Conservation (phyloP, 1,139 yeast genomes). For the Zygoascus hellenicus region DNA sequence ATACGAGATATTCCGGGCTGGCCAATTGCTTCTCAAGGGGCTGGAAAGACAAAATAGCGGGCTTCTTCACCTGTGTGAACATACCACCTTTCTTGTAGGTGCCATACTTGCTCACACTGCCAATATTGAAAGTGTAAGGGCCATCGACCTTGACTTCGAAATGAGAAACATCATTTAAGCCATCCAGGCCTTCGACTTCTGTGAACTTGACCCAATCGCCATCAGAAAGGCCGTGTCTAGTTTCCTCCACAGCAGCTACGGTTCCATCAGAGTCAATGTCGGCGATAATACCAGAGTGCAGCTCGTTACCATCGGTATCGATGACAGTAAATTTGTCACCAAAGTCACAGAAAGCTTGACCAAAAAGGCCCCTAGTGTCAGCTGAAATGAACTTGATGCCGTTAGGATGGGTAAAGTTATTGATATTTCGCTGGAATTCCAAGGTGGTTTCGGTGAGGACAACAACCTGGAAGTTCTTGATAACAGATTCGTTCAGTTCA, state of each 20-base stretch:
- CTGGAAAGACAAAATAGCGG: slow-evolving; percentile 57
- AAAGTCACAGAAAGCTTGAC: slow-evolving; percentile 82
- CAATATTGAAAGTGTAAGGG: slow-evolving; percentile 84
- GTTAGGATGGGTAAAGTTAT: slow-evolving; percentile 65
- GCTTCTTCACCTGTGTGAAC: slow-evolving; percentile 88
- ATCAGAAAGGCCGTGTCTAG: slow-evolving; percentile 88
- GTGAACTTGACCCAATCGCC: slow-evolving; percentile 84
- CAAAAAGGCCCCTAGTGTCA: slow-evolving; percentile 83
- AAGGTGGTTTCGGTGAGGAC: slow-evolving; percentile 74
- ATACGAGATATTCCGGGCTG: slow-evolving; percentile 70
- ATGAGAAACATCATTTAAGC: slow-evolving; percentile 64
- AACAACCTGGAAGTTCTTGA: slow-evolving; percentile 66
- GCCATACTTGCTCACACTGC: slow-evolving; percentile 49
- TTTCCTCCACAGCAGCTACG: slow-evolving; percentile 86
- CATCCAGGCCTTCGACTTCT: slow-evolving; percentile 70
- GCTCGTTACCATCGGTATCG: slow-evolving; percentile 92
- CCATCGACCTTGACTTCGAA: slow-evolving; percentile 81
- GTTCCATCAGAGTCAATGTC: slow-evolving; percentile 87
- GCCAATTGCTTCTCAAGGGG: slow-evolving; percentile 57
- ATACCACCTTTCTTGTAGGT: slow-evolving; percentile 77
- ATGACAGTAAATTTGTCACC: slow-evolving; percentile 74
- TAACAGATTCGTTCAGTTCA: slow-evolving; percentile 38
- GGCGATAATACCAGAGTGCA: slow-evolving; percentile 75
- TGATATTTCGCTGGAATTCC: slow-evolving; percentile 70
- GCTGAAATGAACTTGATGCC: slow-evolving; percentile 77